phyloP scores from a whole-genome alignment of 2,329 filamentous ascomycete species.

The Cladosporium sp. region DNA sequence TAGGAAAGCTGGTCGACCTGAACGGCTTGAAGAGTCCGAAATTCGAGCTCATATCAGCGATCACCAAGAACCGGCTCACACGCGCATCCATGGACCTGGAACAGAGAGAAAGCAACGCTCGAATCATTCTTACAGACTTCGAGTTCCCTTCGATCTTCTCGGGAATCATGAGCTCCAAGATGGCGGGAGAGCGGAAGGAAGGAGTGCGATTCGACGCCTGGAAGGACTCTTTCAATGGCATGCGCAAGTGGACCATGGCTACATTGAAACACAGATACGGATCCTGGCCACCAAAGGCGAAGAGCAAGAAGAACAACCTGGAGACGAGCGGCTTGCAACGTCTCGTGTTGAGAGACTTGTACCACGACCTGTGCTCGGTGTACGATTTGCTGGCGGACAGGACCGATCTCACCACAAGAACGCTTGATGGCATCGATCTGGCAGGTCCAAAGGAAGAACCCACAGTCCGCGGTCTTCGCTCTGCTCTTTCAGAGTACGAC shows the following conservation, averaged over 20 bases:
- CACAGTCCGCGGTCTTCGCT: conserved; percentile 65
- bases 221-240: conserved; percentile 68
- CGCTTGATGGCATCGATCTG: conserved; percentile 61
- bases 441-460: conserved; percentile 52
- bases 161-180: conserved; percentile 80
- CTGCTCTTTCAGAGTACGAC: conserved; percentile 82
- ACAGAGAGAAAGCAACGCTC: conserved; percentile 65
- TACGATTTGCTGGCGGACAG: conserved; percentile 89
- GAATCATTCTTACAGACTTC: conserved; percentile 74
- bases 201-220: conserved; percentile 78
- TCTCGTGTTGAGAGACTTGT: conserved; percentile 73
- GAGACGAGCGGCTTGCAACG: conserved; percentile 83
- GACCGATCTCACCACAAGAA: conserved; percentile 69
- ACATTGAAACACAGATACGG: conserved; percentile 66
- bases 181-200: conserved; percentile 66
- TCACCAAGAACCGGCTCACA: conserved; percentile 75
- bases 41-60: conserved; percentile 62
- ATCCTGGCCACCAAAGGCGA: conserved; percentile 87
- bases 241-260: conserved; percentile 66
- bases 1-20: conserved; percentile 74
- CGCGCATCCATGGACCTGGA: conserved; percentile 75
- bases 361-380: conserved; percentile 76
- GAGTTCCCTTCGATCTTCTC: conserved; percentile 88
- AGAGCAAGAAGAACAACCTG: conserved; percentile 85
- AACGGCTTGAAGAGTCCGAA: conserved; percentile 65